Evolutionary conservation across 768 basidiomycete genomes (phyloP).

Genomic region (Suillus occidentalis): DNA sequence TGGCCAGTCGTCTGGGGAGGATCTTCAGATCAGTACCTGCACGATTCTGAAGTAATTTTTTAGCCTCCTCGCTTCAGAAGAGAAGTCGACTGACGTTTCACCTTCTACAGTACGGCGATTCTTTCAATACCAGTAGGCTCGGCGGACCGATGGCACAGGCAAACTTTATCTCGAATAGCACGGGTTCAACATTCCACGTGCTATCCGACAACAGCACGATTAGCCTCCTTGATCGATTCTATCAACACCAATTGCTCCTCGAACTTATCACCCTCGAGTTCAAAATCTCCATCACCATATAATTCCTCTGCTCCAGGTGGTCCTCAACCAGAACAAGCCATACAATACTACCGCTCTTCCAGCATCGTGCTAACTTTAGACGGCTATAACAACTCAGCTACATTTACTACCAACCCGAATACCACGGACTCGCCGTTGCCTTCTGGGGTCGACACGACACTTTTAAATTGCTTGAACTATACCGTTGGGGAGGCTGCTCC

Average conservation of each 20-base stretch:
- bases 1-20: conserved; percentile 62
- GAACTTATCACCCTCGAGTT: conserved; percentile 32
- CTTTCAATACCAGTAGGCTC: conserved; percentile 46
- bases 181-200: conserved; percentile 44
- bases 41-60: conserved; percentile 41
- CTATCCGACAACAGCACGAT: conserved; percentile 51
- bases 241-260: conserved; percentile 46
- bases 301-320: conserved; percentile 26
- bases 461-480: conserved; percentile 58
- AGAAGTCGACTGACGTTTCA: conserved; percentile 16
- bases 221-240: conserved; percentile 39
- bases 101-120: conserved; percentile 42
- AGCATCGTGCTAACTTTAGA: conserved; percentile 61
- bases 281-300: conserved; percentile 33
- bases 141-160: conserved; percentile 45
- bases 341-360: conserved; percentile 73
- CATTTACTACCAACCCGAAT: conserved; percentile 37
- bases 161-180: conserved; percentile 39
- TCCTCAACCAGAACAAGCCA: conserved; percentile 49
- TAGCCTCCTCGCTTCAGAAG: not conserved
- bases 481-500: conserved; percentile 63
- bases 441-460: conserved; percentile 43
- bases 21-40: conserved; percentile 32
- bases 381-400: conserved; percentile 65
- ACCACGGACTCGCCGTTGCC: conserved; percentile 54